Evolutionary conservation across 2,329 filamentous ascomycete species (phyloP), one percentile per base, ranked within the genome.

Genomic region (Neofusicoccum sp.): DNA sequence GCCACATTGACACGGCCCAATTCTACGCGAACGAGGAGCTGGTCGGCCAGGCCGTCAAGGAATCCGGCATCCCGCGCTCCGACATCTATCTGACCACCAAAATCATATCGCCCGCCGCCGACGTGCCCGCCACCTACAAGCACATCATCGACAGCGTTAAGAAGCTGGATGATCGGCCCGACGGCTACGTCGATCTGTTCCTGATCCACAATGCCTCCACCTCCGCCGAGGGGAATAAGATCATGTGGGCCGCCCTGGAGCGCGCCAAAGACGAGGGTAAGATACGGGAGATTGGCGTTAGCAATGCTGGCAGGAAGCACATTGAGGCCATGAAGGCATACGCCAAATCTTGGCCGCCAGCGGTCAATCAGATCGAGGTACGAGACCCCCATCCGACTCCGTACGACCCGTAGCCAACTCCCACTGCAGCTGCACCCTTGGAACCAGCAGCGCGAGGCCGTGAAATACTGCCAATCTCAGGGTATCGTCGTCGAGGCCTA

Each of bases 341-440:
- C 73, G 88, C 87, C n/a, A 83, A 82, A 50, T 77, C 85, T 2
- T 90, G 84, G 83, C 89, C 89, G 54, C 89, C 89, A n/a, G 83
- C 85, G 48, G 87, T 90, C 6, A 91, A 91, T 71, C 90, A 92
- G 74, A 86, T 91, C 66, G 88, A 90, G 83, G 88, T 89, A 73
- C 72, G 59, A 3, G 11, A 54, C 14, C 34, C n/a, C 62, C 61
- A 49, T 1, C 8, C n/a, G 0, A 5, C 37, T 59, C n/a, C 45
- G 66, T 33, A 64, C 41, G 22, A 22, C 9, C 37, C 12, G 11
- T 44, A 63, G 7, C 43, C 48, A 16, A 60, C 9, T 6, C 6
- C 11, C 3, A 39, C 16, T 63, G 50, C 62, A 90, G 87, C 82
- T 91, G 29, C 89, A 92, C 71, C 88, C 89, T 0, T 91, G 88